A percentile compares a stretch with the other conserved stretches of the same genome.
Evolutionary conservation across 768 basidiomycete species (phyloP).

Genomic region (Naganishia vaughanmartiniae): DNA sequence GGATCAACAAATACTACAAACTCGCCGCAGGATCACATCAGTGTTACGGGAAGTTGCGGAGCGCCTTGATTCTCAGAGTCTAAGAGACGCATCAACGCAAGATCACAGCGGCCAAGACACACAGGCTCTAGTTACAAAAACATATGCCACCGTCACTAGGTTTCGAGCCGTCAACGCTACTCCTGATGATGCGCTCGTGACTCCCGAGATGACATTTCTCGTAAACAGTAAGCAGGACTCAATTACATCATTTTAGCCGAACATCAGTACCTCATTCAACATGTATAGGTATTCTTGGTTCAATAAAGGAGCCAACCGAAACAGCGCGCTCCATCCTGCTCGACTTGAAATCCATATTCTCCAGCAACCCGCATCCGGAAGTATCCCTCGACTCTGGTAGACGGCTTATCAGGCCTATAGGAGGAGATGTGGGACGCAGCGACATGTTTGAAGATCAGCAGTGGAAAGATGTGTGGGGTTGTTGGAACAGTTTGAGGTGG

Average conservation of each 20-base stretch:
- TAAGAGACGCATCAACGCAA: too few species aligned
- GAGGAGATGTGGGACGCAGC: slow-evolving; percentile 26
- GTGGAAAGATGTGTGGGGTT: slow-evolving; percentile 27
- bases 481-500: slow-evolving; percentile 23
- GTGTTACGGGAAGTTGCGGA: background rate
- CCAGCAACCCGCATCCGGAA: slow-evolving; percentile 28
- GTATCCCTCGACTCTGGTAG: slow-evolving; percentile 22
- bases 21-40: background rate
- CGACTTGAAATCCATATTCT: slow-evolving; percentile 16
- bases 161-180: background rate
- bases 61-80: background rate
- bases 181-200: background rate
- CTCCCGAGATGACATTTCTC: background rate
- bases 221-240: slow-evolving; percentile 20
- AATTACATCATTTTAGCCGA: background rate
- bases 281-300: background rate
- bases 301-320: slow-evolving; percentile 3
- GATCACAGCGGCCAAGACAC: too few species aligned
- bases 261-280: too few species aligned
- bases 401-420: slow-evolving; percentile 18
- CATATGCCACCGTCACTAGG: slow-evolving; percentile 9
- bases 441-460: slow-evolving; percentile 29
- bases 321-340: background rate
- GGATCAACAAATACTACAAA: background rate
- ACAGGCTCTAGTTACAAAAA: background rate